Evolutionary conservation across 192 early-diverging fungal genomes (phyloP).

Genomic region (Podila epigama): DNA sequence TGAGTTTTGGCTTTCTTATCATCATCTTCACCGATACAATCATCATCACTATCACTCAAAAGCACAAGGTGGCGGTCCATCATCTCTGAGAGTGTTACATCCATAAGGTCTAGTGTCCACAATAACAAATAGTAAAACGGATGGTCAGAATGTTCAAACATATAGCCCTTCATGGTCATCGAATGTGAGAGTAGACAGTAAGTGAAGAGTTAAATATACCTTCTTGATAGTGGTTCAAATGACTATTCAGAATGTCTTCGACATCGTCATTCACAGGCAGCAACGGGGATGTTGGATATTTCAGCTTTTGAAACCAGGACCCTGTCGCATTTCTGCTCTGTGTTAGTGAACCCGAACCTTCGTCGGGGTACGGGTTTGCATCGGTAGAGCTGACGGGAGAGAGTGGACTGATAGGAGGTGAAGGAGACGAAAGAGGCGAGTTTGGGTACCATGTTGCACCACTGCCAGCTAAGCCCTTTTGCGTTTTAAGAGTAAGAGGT

Average conservation of each 20-base stretch:
- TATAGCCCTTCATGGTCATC: neutral
- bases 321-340: neutral
- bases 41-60: conserved; percentile 22
- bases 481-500: too few relatives aligned
- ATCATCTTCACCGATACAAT: neutral
- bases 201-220: conserved; percentile 8
- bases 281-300: too few relatives aligned
- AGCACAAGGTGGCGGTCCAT: conserved; percentile 15
- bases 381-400: neutral
- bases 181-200: neutral
- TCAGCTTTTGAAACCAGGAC: too few relatives aligned
- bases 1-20: neutral
- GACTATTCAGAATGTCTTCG: conserved; percentile 1
- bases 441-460: neutral
- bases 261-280: too few relatives aligned
- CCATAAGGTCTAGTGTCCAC: conserved; percentile 20
- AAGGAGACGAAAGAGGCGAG: conserved; percentile 11
- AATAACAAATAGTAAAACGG: neutral
- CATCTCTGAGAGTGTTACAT: conserved; percentile 36
- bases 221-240: conserved; percentile 17
- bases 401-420: conserved; percentile 25
- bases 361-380: neutral
- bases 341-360: neutral
- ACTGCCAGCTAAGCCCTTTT: neutral
- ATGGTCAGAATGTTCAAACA: neutral